Percentiles rank a stretch among this genome's conserved stretches.
Evolutionary conservation across 2,329 filamentous ascomycete genomes (phyloP).

Genomic region (Xylariaceae sp.): DNA sequence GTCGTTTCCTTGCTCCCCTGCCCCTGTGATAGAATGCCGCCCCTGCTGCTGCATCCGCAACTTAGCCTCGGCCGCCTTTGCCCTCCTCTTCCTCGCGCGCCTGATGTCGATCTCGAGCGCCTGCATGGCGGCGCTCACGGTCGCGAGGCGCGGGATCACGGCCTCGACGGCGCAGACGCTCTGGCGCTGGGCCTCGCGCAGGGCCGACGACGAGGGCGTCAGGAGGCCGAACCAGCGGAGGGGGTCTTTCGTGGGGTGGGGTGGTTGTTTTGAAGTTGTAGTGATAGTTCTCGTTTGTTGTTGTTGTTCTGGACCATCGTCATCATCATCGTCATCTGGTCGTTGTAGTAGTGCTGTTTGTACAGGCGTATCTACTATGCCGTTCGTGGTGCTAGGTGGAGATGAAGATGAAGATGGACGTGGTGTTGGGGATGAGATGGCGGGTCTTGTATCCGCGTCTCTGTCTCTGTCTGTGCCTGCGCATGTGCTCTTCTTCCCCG

Average conservation of each 20-base stretch:
- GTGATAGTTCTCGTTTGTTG: not conserved
- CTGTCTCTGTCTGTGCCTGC: too few species aligned
- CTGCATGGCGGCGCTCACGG: conserved; percentile 55
- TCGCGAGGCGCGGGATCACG: conserved; percentile 52
- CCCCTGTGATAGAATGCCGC: too few species aligned
- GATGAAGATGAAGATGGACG: too few species aligned
- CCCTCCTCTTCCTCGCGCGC: conserved; percentile 50
- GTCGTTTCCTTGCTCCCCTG: too few species aligned
- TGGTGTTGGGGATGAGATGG: too few species aligned
- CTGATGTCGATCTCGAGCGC: conserved; percentile 65
- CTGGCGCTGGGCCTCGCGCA: conserved; percentile 54
- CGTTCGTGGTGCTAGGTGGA: too few species aligned
- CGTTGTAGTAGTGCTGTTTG: not conserved
- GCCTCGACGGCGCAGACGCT: conserved; percentile 52
- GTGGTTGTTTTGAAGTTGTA: conserved; percentile 8
- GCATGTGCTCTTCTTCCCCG: too few species aligned
- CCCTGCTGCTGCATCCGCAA: not conserved
- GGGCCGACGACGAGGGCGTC: conserved; percentile 44
- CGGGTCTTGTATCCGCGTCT: too few species aligned
- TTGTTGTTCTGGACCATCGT: conserved; percentile 2
- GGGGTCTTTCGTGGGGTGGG: conserved; percentile 54
- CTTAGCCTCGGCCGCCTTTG: conserved; percentile 39
- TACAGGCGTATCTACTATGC: too few species aligned
- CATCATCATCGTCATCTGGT: not conserved
- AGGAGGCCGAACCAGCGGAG: conserved; percentile 53